A percentile compares a stretch with the other conserved stretches of the same genome.
phyloP scores from a whole-genome alignment of 225 moss, liverwort and hornwort species.

The Polytrichum commune region DNA sequence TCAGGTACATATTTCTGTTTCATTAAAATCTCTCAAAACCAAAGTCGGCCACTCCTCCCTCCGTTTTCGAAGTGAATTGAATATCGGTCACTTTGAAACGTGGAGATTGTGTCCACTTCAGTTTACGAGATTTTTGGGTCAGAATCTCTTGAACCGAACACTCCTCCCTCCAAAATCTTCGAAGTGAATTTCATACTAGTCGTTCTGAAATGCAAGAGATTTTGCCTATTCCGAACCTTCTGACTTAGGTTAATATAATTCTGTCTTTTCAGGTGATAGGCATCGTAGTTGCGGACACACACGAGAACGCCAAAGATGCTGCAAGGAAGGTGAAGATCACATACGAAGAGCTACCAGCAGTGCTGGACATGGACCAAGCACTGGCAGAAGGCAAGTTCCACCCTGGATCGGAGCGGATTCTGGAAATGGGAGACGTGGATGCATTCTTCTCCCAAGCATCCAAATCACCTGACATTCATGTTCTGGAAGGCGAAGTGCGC shows the following conservation, averaged over 20 bases:
- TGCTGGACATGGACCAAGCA: slow-evolving; percentile 72
- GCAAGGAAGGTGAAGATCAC: slow-evolving; percentile 70
- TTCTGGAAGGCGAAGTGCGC: slow-evolving; percentile 72
- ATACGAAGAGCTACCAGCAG: slow-evolving; percentile 71
- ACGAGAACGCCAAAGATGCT: slow-evolving; percentile 82
- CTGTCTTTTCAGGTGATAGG: slow-evolving; percentile 56
- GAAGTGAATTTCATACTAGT: too few relatives aligned
- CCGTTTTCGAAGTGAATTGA: too few relatives aligned
- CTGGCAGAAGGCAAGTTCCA: slow-evolving; percentile 58
- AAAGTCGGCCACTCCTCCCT: too few relatives aligned
- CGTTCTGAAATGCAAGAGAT: neutral
- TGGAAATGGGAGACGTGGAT: slow-evolving; percentile 69
- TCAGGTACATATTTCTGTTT: slow-evolving; percentile 35
- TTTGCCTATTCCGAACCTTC: neutral
- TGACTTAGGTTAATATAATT: neutral
- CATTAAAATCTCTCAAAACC: neutral
- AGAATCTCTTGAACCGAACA: too few relatives aligned
- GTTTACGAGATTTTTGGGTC: too few relatives aligned
- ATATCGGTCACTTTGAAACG: too few relatives aligned
- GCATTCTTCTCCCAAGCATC: slow-evolving; percentile 54
- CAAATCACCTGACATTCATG: slow-evolving; percentile 32
- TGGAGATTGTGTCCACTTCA: too few relatives aligned
- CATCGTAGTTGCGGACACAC: slow-evolving; percentile 82
- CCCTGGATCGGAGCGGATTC: slow-evolving; percentile 51
- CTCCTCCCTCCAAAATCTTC: too few relatives aligned